These are phyloP conservation scores for Somion occarium DNA, from an alignment of 1,284 basidiomycete genomes.

Conservation along the genomic window DNA sequence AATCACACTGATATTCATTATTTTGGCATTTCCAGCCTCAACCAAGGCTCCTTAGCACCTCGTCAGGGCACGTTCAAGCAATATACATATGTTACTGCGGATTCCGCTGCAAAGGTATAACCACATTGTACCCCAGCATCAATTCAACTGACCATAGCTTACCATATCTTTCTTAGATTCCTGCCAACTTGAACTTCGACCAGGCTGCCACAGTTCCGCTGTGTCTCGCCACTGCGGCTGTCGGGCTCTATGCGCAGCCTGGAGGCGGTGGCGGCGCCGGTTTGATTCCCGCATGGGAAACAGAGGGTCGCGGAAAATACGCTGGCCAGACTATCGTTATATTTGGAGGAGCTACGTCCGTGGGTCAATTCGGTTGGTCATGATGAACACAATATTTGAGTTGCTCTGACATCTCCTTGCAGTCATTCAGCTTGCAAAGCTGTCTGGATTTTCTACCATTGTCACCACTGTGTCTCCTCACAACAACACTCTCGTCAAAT, in stretches of 20 bases:
- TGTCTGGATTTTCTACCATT: constrained; percentile 45
- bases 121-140: no score
- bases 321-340: constrained; percentile 25
- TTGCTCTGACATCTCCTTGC: not conserved
- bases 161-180: constrained; percentile 34
- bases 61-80: constrained; percentile 42
- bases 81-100: constrained; percentile 37
- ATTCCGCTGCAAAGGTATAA: constrained; percentile 40
- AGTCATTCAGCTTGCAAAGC: constrained; percentile 40
- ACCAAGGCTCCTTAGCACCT: not conserved
- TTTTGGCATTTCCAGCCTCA: not conserved
- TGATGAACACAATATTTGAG: not conserved
- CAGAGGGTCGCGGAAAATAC: constrained; percentile 22
- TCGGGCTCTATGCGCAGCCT: constrained; percentile 21
- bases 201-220: constrained; percentile 30
- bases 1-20: not conserved
- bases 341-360: constrained; percentile 28
- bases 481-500: constrained; percentile 38
- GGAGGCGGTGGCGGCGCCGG: constrained; percentile 5
- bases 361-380: constrained; percentile 26
- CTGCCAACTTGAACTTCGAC: constrained; percentile 40
- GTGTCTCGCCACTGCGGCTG: constrained; percentile 22
- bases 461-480: constrained; percentile 42
- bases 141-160: not conserved
- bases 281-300: constrained; percentile 13